phyloP scores from a whole-genome alignment of 106 monocot species.

The Dendrobium chrysotoxum region DNA sequence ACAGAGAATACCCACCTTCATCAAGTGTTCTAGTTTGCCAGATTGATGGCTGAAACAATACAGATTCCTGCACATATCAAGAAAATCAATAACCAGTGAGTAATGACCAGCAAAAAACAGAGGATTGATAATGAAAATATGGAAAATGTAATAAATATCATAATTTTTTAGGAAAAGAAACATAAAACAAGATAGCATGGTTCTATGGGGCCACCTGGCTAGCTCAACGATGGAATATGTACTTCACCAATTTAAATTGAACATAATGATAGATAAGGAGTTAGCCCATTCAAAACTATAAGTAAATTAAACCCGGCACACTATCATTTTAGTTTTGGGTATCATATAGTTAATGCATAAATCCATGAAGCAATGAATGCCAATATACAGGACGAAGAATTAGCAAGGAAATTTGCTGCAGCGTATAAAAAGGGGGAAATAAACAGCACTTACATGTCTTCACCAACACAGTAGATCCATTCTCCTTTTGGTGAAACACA shows the following conservation, averaged over 20 bases:
- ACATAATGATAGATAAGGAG: neutral
- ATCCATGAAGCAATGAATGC: neutral
- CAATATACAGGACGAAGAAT: too few relatives aligned
- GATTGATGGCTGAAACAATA: slow-evolving; percentile 97
- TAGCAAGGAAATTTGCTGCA: neutral
- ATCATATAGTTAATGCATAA: neutral
- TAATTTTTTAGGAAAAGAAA: neutral
- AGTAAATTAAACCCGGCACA: neutral
- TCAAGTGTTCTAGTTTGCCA: slow-evolving; percentile 94
- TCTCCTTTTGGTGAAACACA: slow-evolving; percentile 94
- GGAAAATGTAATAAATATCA: neutral
- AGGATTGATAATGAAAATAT: neutral
- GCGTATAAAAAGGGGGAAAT: neutral
- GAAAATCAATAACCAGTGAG: slow-evolving; percentile 2
- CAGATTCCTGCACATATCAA: slow-evolving; percentile 57
- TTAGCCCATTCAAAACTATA: neutral
- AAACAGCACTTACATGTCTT: slow-evolving; percentile 73
- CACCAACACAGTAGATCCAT: slow-evolving; percentile 96
- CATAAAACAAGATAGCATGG: neutral
- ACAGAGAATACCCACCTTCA: slow-evolving; percentile 63
- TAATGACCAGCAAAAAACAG: neutral
- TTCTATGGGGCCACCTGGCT: neutral
- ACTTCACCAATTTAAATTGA: neutral
- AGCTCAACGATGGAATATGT: neutral
- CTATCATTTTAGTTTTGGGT: neutral